A percentile compares a stretch with the other conserved stretches of the same genome.
Evolutionary conservation across 202 grass and related monocot genomes (phyloP).

Genomic region (Panicum virgatum): DNA sequence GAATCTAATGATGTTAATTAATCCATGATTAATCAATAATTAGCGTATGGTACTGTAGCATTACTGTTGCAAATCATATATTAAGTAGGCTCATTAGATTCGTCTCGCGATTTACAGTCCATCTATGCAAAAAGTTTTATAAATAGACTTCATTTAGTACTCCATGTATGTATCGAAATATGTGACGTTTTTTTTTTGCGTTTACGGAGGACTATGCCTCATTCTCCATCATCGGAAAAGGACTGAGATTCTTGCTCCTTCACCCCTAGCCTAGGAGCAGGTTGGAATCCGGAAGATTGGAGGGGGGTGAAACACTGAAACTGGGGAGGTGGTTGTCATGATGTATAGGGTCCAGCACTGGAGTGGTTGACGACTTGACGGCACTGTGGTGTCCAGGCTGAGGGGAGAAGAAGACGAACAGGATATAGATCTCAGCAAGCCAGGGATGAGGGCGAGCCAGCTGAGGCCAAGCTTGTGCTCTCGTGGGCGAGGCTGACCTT

Average conservation of each 20-base stretch:
- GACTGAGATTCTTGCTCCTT: neutral
- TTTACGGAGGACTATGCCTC: no score
- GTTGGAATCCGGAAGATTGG: slow-evolving; percentile 15
- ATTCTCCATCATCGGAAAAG: slow-evolving; percentile 5
- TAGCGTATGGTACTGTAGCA: no score
- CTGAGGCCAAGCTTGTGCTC: neutral
- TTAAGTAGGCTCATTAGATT: no score
- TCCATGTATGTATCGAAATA: no score
- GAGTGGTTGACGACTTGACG: slow-evolving; percentile 36
- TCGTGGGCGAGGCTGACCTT: slow-evolving; percentile 11
- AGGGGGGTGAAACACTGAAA: slow-evolving; percentile 12
- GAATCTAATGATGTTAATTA: no score
- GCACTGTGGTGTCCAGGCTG: slow-evolving; percentile 19
- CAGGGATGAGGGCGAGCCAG: slow-evolving; percentile 1
- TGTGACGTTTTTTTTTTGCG: no score
- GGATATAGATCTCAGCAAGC: slow-evolving; percentile 30
- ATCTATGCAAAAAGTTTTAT: no score
- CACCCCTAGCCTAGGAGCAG: neutral
- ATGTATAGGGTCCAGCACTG: slow-evolving; percentile 47
- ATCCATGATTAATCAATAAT: no score
- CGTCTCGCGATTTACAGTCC: no score
- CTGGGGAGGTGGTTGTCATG: slow-evolving; percentile 21
- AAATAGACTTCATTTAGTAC: no score
- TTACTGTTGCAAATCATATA: no score
- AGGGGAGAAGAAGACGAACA: neutral